Evolutionary conservation across 2,329 filamentous ascomycete species (phyloP).

Genomic region (Ceratocystis albifundus): DNA sequence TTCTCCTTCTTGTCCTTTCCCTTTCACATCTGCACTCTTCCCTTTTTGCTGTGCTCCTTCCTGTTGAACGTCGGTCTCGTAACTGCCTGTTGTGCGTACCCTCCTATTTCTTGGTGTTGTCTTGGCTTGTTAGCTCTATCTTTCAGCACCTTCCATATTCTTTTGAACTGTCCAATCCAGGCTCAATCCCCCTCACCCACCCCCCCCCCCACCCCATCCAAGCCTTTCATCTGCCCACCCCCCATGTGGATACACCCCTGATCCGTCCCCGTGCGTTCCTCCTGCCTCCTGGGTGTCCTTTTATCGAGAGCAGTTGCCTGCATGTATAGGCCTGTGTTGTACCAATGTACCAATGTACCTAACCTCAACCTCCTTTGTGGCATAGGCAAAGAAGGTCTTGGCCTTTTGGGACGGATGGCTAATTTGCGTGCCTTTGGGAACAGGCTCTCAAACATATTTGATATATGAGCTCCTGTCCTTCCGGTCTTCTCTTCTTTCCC

Average conservation of each 20-base stretch:
- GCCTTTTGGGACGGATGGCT: neutral
- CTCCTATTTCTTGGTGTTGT: neutral
- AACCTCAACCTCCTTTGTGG: neutral
- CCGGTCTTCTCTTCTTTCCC: slow-evolving; percentile 15
- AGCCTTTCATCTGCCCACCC: neutral
- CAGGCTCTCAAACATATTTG: slow-evolving; percentile 7
- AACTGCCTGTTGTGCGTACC: neutral
- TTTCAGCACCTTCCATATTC: neutral
- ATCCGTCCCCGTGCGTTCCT: slow-evolving; percentile 6
- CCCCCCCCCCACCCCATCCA: no score
- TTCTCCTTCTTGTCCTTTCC: neutral
- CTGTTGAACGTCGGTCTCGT: neutral
- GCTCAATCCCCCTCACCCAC: no score
- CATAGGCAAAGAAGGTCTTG: no score
- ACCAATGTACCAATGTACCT: neutral
- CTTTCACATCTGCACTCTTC: neutral
- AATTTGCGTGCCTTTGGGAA: neutral
- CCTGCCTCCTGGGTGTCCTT: slow-evolving; percentile 1
- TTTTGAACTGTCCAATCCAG: neutral
- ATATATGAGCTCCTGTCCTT: neutral
- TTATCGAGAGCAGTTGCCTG: slow-evolving; percentile 3
- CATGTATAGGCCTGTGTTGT: neutral
- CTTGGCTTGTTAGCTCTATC: neutral
- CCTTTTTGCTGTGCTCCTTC: neutral
- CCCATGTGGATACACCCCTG: neutral